These are phyloP conservation scores for Diatrype stigma DNA, from an alignment of 2,329 filamentous ascomycete genomes.

Conservation along the genomic window DNA sequence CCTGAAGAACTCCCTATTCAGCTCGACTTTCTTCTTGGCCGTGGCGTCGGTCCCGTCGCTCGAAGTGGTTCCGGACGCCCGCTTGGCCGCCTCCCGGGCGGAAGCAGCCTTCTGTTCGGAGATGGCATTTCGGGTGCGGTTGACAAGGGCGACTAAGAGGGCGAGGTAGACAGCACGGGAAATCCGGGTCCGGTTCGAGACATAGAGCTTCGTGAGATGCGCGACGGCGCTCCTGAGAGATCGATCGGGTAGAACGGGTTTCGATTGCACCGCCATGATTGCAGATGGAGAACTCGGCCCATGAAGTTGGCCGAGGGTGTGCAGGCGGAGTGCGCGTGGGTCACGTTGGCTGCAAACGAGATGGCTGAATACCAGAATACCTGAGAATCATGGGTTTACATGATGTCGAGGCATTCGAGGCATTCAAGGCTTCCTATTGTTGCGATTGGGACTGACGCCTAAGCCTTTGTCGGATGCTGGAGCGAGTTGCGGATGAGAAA, in stretches of 20 bases:
- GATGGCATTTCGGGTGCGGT: conserved; percentile 87
- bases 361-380: too few species aligned
- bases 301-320: neutral
- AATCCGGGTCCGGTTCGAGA: conserved; percentile 75
- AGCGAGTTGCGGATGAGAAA: neutral
- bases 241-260: conserved; percentile 60
- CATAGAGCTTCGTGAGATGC: conserved; percentile 67
- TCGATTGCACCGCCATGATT: conserved; percentile 72
- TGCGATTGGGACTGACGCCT: neutral
- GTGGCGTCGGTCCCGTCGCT: conserved; percentile 27
- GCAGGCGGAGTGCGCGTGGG: neutral
- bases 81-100: conserved; percentile 58
- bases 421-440: too few species aligned
- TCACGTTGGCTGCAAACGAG: neutral
- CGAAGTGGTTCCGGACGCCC: conserved; percentile 49
- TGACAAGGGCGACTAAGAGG: conserved; percentile 73
- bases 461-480: neutral
- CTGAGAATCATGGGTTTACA: neutral
- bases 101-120: conserved; percentile 88
- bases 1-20: conserved; percentile 79
- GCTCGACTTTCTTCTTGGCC: conserved; percentile 68
- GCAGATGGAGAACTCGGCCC: neutral
- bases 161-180: conserved; percentile 81
- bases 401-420: neutral
- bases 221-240: conserved; percentile 62